A percentile compares a stretch with the other conserved stretches of the same genome.
These are phyloP conservation scores for Pseudoperonospora humuli DNA, from an alignment of 352 stramenopile genomes.

Conservation along the genomic window DNA sequence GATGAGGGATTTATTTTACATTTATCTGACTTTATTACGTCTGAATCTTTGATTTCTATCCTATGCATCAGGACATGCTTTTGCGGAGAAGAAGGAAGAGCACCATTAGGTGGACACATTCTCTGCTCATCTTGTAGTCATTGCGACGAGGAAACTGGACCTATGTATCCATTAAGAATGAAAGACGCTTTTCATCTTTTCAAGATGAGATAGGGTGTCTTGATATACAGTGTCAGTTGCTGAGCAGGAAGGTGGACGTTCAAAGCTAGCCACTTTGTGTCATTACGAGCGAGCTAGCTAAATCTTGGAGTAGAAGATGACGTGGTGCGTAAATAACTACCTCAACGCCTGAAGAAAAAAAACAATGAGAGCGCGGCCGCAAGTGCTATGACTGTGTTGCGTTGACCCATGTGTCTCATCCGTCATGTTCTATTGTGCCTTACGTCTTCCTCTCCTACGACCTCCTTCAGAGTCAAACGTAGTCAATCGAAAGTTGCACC, in stretches of 20 bases:
- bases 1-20: not conserved
- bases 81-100: slow-evolving; percentile 44
- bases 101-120: slow-evolving; percentile 38
- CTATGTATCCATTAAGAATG: not conserved
- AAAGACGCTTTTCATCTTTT: slow-evolving; percentile 1
- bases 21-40: not conserved
- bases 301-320: slow-evolving; percentile 17
- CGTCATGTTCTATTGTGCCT: not conserved
- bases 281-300: slow-evolving; percentile 6
- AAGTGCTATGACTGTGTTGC: slow-evolving; percentile 11
- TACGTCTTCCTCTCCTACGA: no score
- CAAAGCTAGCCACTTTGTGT: slow-evolving; percentile 3
- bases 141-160: slow-evolving; percentile 5
- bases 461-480: no score
- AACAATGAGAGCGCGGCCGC: slow-evolving; percentile 11
- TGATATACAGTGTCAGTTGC: not conserved
- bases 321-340: slow-evolving; percentile 15
- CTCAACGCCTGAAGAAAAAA: slow-evolving; percentile 17
- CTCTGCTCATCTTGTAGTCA: slow-evolving; percentile 3
- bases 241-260: slow-evolving; percentile 6
- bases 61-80: slow-evolving; percentile 31
- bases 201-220: slow-evolving; percentile 5
- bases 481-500: no score
- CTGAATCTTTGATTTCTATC: slow-evolving; percentile 4
- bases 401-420: not conserved